These are phyloP conservation scores for Fulvia fulva DNA, from an alignment of 2,329 filamentous ascomycete genomes.

Conservation along the genomic window DNA sequence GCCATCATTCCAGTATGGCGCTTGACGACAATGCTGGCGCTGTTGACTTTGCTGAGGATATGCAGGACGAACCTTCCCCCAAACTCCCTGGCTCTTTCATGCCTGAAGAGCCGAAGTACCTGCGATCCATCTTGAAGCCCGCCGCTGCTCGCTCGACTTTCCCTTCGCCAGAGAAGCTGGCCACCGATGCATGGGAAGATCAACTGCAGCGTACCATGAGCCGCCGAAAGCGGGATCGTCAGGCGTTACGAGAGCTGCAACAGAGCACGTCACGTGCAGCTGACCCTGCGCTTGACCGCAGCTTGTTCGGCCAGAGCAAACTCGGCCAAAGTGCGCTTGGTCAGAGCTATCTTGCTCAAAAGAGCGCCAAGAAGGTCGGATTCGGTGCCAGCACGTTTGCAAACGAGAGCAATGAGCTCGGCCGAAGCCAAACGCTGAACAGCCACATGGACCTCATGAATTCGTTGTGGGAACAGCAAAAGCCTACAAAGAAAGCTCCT, in stretches of 20 bases:
- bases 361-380: slow-evolving; percentile 31
- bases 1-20: slow-evolving; percentile 30
- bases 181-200: slow-evolving; percentile 82
- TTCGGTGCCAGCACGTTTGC: slow-evolving; percentile 18
- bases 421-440: slow-evolving; percentile 60
- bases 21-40: slow-evolving; percentile 41
- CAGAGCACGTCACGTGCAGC: slow-evolving; percentile 41
- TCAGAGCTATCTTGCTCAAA: slow-evolving; percentile 31
- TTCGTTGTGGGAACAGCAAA: slow-evolving; percentile 75
- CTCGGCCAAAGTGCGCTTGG: slow-evolving; percentile 37
- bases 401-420: slow-evolving; percentile 14
- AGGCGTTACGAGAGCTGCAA: slow-evolving; percentile 64
- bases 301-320: slow-evolving; percentile 29
- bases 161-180: slow-evolving; percentile 53
- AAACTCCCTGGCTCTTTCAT: slow-evolving; percentile 76
- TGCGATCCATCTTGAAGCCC: slow-evolving; percentile 49
- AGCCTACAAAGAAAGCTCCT: slow-evolving; percentile 43
- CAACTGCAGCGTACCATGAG: slow-evolving; percentile 92
- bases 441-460: slow-evolving; percentile 97
- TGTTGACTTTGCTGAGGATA: slow-evolving; percentile 57
- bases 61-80: slow-evolving; percentile 55
- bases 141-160: slow-evolving; percentile 31
- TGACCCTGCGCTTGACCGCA: slow-evolving; percentile 58
- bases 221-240: slow-evolving; percentile 84
- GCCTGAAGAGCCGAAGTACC: slow-evolving; percentile 62